Evolutionary conservation across 768 basidiomycete genomes (phyloP).

Genomic region (Mycena haematopus): DNA sequence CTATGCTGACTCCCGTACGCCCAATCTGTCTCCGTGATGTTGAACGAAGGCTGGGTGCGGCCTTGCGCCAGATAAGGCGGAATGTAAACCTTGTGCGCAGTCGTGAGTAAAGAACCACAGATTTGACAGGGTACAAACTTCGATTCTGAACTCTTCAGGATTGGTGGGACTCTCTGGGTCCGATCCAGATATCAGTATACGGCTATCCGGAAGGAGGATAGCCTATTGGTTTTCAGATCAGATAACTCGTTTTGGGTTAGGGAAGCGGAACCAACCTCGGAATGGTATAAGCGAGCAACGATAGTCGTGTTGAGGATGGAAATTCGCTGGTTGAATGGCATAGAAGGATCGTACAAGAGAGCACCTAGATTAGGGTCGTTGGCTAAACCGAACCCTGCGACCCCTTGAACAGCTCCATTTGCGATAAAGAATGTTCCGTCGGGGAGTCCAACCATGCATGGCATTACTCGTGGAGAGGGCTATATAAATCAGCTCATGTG

Average conservation of each 20-base stretch:
- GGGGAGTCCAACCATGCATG: constrained; percentile 67
- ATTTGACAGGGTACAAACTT: constrained; percentile 45
- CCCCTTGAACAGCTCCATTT: constrained; percentile 62
- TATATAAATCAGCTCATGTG: constrained; percentile 30
- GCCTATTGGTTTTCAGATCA: constrained; percentile 50
- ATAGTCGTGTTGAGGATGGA: constrained; percentile 60
- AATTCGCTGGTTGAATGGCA: constrained; percentile 54
- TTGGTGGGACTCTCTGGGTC: constrained; percentile 51
- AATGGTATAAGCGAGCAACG: constrained; percentile 51
- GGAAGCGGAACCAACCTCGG: constrained; percentile 36
- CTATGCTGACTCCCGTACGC: constrained; percentile 54
- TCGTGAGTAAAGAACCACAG: background rate
- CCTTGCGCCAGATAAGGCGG: constrained; percentile 86
- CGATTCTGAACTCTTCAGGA: constrained; percentile 68
- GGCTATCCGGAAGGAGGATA: constrained; percentile 62
- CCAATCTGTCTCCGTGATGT: constrained; percentile 67
- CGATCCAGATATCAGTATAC: constrained; percentile 64
- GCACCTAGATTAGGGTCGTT: constrained; percentile 54
- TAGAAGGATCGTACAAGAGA: constrained; percentile 58
- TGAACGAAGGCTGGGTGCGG: constrained; percentile 65
- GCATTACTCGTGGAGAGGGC: constrained; percentile 79
- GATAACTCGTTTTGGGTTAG: too few relatives aligned
- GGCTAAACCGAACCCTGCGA: constrained; percentile 64
- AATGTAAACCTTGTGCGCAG: constrained; percentile 64
- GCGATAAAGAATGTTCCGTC: constrained; percentile 66